These are phyloP conservation scores for Pichia norvegensis DNA, from an alignment of 1,139 yeast genomes.

Conservation along the genomic window DNA sequence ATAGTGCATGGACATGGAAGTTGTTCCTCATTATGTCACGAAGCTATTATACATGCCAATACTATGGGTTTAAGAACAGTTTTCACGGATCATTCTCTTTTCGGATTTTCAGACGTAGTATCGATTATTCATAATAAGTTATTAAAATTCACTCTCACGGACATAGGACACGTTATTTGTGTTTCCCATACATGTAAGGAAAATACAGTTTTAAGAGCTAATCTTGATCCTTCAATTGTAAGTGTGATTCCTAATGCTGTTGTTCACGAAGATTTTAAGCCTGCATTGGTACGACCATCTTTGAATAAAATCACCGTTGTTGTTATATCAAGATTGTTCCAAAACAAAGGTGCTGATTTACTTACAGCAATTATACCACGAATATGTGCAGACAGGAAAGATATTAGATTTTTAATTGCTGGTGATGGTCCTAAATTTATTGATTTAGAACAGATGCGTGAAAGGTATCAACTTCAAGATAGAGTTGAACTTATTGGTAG, in stretches of 20 bases:
- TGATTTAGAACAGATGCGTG: constrained; percentile 93
- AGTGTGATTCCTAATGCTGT: constrained; percentile 97
- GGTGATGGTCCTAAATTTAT: constrained; percentile 97
- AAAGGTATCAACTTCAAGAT: constrained; percentile 76
- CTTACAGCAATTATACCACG: constrained; percentile 80
- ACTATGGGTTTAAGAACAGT: constrained; percentile 91
- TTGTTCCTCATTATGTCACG: constrained; percentile 78
- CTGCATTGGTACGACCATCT: constrained; percentile 33
- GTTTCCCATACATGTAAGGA: constrained; percentile 97
- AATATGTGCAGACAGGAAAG: constrained; percentile 56
- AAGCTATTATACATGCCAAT: constrained; percentile 81
- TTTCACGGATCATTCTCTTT: constrained; percentile 91
- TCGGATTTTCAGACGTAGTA: constrained; percentile 85
- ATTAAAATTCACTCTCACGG: constrained; percentile 74
- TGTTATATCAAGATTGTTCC: constrained; percentile 82
- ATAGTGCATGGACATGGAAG: constrained; percentile 96
- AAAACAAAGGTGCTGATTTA: constrained; percentile 94
- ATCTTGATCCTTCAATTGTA: constrained; percentile 67
- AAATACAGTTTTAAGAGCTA: constrained; percentile 83
- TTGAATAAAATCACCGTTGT: constrained; percentile 62
- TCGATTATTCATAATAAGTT: constrained; percentile 82
- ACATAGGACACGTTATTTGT: constrained; percentile 87
- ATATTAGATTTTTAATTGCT: constrained; percentile 76
- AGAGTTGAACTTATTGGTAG: constrained; percentile 82
- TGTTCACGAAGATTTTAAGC: constrained; percentile 71